Evolutionary conservation across 306 rosid species (phyloP), one percentile per base, ranked within the genome.

Genomic region (Cucumis melo): DNA sequence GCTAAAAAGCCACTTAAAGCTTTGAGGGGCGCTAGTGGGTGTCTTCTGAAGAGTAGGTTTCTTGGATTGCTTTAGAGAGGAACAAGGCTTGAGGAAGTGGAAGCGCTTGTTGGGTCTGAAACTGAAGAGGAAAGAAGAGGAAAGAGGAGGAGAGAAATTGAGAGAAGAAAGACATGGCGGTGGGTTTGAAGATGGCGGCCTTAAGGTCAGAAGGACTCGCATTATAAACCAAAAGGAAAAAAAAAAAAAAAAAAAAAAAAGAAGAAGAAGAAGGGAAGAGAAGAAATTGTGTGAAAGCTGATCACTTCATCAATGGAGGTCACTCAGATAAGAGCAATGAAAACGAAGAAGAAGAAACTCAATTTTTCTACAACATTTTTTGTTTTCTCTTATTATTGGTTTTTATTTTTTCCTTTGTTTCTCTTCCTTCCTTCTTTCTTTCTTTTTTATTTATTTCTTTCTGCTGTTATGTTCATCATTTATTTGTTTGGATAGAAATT

Each of bases 1-100:
- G 71, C 39, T 90, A 80, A 93, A 90, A n/a, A 85, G 78, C 82
- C 91, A 82, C 78, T 83, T 86, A 50, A 81, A 50, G 73, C 85
- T 86, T 75, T 87, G 86, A 0, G 97, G 97, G 27, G 89, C 86
- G 41, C 76, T 84, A 55, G 64, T 83, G 67, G 89, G 88, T 29
- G 89, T 80, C 76, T 85, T 81, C 84, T 79, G 85, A 75, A 86
- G 85, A 50, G 50, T 12, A 60, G 55, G 85, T 78, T 87, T 88
- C 85, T 90, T 91, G 81, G 91, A 88, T 64, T 91, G 93, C 72
- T 82, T 87, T 75, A 94, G 96, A 16, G 97, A 90, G 7, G 96
- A 94, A 59, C 90, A 92, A 4, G 97, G 91, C 7, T 81, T 68
- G 61, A 88, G 84, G 72, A 87, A 86, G 70, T 84, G 94, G 68